Conservation (phyloP, 305 asterid genomes). For the Fraxinus sp. region DNA sequence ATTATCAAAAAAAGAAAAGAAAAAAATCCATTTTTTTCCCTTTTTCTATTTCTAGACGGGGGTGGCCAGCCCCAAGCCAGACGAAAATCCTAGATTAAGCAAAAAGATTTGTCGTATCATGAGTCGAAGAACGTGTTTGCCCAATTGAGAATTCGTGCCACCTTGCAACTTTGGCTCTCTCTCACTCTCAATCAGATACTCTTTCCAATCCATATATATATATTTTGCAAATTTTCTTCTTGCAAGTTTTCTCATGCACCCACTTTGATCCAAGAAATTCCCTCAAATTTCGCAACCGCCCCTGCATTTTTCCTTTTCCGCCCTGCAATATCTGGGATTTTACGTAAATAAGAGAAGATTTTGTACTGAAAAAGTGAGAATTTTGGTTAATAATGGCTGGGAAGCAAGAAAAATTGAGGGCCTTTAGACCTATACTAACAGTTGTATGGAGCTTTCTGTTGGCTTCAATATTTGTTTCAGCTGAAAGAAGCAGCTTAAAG, state of each 20-base stretch:
- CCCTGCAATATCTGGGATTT: background rate
- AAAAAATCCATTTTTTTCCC: too few species aligned
- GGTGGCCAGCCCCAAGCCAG: background rate
- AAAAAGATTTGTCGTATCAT: background rate
- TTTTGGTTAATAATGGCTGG: constrained; percentile 21
- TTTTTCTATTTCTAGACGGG: background rate
- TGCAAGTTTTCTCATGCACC: background rate
- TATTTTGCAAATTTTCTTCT: background rate
- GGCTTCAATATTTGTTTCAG: too few species aligned
- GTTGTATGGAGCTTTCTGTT: constrained; percentile 29
- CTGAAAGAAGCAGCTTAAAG: too few species aligned
- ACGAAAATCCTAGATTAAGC: background rate
- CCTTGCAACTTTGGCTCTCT: background rate
- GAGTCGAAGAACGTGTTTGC: background rate
- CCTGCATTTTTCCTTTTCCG: background rate
- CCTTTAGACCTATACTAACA: constrained; percentile 55
- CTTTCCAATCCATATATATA: background rate
- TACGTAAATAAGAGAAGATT: background rate
- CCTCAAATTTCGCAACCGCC: background rate
- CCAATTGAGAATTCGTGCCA: background rate
- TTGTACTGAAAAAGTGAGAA: background rate
- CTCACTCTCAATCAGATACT: background rate
- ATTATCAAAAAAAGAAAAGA: too few species aligned
- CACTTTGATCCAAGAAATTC: background rate
- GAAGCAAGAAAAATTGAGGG: constrained; percentile 36